These are phyloP conservation scores for Fusarium lyarnte DNA, from an alignment of 2,329 filamentous ascomycete genomes.

Conservation along the genomic window DNA sequence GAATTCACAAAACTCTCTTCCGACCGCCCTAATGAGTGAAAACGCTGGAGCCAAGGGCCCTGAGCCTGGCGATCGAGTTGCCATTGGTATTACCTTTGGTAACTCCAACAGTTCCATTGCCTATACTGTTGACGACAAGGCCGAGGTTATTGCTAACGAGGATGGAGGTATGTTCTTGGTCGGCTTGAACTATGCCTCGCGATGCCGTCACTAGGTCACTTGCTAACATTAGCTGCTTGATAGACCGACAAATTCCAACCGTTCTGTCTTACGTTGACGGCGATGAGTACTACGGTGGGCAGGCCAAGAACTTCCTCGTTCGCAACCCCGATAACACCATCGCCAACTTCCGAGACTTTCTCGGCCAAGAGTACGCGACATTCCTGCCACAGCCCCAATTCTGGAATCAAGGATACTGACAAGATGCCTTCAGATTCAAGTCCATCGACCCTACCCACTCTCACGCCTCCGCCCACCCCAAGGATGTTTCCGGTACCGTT, in stretches of 20 bases:
- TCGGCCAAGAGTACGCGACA: constrained; percentile 83
- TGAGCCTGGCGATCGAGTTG: constrained; percentile 69
- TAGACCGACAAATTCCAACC: constrained; percentile 96
- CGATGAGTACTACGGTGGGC: constrained; percentile 95
- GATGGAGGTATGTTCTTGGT: constrained; percentile 77
- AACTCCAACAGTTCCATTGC: constrained; percentile 99
- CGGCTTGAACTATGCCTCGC: background rate
- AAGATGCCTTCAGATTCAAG: constrained; percentile 71
- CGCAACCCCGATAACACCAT: constrained; percentile 94
- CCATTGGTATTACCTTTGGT: constrained; percentile 97
- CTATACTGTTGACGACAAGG: constrained; percentile 90
- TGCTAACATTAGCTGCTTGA: constrained; percentile 28
- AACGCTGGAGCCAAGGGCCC: constrained; percentile 56
- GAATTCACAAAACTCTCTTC: background rate
- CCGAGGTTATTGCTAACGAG: constrained; percentile 98
- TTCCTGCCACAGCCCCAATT: background rate
- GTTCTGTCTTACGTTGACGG: constrained; percentile 94
- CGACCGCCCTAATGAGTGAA: constrained; percentile 56
- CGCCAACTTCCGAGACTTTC: constrained; percentile 93
- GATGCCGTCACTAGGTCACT: background rate
- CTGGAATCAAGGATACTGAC: constrained; percentile 29
- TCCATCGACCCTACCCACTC: constrained; percentile 95
- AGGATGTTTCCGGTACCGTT: constrained; percentile 76
- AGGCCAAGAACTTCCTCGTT: constrained; percentile 93
- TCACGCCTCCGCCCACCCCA: constrained; percentile 91